These are phyloP conservation scores for Amaranthus cruentus DNA, from an alignment of 148 eudicot species.

Conservation along the genomic window DNA sequence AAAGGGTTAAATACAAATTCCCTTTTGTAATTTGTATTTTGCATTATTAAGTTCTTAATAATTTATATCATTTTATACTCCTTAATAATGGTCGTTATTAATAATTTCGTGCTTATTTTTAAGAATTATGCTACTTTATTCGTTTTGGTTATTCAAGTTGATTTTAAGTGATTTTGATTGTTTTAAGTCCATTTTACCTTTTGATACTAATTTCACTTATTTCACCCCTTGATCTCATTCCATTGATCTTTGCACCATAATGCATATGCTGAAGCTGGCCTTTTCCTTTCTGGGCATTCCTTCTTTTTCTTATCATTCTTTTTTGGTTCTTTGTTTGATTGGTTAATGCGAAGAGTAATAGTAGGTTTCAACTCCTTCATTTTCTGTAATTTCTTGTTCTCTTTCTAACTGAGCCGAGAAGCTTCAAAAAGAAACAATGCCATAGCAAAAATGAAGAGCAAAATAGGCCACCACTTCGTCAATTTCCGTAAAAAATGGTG, in stretches of 20 bases:
- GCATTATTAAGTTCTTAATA: too few relatives aligned
- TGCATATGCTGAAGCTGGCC: slow-evolving; percentile 70
- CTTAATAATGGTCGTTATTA: too few relatives aligned
- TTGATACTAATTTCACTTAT: too few relatives aligned
- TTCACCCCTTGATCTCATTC: slow-evolving; percentile 49
- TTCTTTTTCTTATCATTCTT: slow-evolving; percentile 76
- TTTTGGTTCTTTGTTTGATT: slow-evolving; percentile 51
- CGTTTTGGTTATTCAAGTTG: too few relatives aligned
- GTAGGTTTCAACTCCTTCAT: slow-evolving; percentile 85
- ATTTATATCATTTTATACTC: too few relatives aligned
- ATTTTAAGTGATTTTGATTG: too few relatives aligned
- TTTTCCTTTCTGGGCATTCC: slow-evolving; percentile 50
- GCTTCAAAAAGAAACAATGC: slow-evolving; percentile 56
- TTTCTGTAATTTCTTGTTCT: slow-evolving; percentile 57
- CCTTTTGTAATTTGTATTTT: too few relatives aligned
- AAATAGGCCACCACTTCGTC: slow-evolving; percentile 60
- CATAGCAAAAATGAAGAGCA: slow-evolving; percentile 45
- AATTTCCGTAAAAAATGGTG: slow-evolving; percentile 13
- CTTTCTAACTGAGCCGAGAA: slow-evolving; percentile 34
- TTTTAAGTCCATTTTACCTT: too few relatives aligned
- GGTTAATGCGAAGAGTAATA: slow-evolving; percentile 48
- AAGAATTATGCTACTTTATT: too few relatives aligned
- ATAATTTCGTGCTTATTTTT: too few relatives aligned
- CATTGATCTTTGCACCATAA: slow-evolving; percentile 94
- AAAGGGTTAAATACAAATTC: too few relatives aligned